These are phyloP conservation scores for Boletus edulis DNA, from an alignment of 768 basidiomycete genomes.

Conservation along the genomic window DNA sequence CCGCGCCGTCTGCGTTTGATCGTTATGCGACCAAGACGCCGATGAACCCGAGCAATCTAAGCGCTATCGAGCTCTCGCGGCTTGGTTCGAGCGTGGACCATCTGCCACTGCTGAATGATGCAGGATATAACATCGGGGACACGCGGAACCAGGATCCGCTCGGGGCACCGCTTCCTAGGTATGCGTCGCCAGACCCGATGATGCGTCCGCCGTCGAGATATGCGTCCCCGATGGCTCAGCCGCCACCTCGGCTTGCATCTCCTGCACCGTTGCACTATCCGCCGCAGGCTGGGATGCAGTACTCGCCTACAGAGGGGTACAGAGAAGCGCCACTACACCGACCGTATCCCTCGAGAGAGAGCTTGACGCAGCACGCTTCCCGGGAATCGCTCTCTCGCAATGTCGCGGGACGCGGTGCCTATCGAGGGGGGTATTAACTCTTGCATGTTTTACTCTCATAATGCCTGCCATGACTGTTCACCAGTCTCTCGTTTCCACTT, in stretches of 20 bases:
- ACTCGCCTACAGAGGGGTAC: conserved; percentile 35
- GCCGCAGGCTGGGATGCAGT: conserved; percentile 26
- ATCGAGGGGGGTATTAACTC: conserved; percentile 20
- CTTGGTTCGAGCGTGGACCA: conserved; percentile 51
- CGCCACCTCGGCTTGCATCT: conserved; percentile 28
- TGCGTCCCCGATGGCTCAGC: conserved; percentile 31
- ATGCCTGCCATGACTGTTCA: conserved; percentile 22
- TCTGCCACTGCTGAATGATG: conserved; percentile 54
- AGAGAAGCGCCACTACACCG: conserved; percentile 66
- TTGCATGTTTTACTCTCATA: neutral
- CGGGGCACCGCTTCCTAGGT: conserved; percentile 28
- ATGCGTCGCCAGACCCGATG: conserved; percentile 21
- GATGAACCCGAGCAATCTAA: conserved; percentile 24
- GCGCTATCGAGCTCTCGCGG: conserved; percentile 53
- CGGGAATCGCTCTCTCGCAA: conserved; percentile 23
- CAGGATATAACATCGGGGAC: conserved; percentile 17
- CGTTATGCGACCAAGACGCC: conserved; percentile 56
- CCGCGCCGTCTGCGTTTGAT: conserved; percentile 50
- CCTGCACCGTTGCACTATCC: conserved; percentile 43
- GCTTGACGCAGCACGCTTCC: conserved; percentile 5
- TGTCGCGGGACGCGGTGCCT: conserved; percentile 31
- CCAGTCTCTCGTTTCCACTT: conserved; percentile 11
- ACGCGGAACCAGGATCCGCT: conserved; percentile 5
- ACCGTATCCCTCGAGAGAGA: conserved; percentile 36
- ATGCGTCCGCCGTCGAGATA: conserved; percentile 26